Evolutionary conservation across 208 protist species (phyloP).

Genomic region (Acanthamoeba rhysodes): DNA sequence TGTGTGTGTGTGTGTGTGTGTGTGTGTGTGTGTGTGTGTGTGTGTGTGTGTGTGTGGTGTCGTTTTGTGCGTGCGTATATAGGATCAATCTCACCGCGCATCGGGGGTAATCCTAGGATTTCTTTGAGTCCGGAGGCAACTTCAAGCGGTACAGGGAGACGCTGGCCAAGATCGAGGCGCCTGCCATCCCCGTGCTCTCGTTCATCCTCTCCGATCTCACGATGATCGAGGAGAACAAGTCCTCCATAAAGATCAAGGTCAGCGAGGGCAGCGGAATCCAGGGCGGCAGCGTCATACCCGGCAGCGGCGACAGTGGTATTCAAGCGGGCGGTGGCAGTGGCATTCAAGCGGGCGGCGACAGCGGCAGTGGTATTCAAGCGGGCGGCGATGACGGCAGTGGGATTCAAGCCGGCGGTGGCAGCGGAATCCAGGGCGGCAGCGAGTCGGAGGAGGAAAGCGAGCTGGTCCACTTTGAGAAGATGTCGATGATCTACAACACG

Average conservation of each 20-base stretch:
- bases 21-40: too few species aligned
- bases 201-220: conserved; percentile 76
- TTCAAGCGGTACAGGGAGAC: conserved; percentile 73
- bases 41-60: neutral
- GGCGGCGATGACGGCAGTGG: neutral
- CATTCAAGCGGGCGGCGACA: neutral
- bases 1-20: too few species aligned
- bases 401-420: neutral
- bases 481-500: conserved; percentile 76
- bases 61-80: too few species aligned
- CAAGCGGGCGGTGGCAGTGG: neutral
- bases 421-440: neutral
- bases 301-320: neutral
- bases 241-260: conserved; percentile 26
- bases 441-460: conserved; percentile 34
- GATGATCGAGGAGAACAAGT: conserved; percentile 76
- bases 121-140: conserved; percentile 67
- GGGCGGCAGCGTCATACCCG: neutral
- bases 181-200: conserved; percentile 72
- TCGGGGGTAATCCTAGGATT: neutral
- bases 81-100: too few species aligned
- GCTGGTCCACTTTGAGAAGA: conserved; percentile 77
- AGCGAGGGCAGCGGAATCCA: neutral
- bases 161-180: conserved; percentile 20
- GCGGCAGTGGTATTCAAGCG: neutral